Evolutionary conservation across 2,329 filamentous ascomycete genomes (phyloP).

Genomic region (Triangularia verruculosa): DNA sequence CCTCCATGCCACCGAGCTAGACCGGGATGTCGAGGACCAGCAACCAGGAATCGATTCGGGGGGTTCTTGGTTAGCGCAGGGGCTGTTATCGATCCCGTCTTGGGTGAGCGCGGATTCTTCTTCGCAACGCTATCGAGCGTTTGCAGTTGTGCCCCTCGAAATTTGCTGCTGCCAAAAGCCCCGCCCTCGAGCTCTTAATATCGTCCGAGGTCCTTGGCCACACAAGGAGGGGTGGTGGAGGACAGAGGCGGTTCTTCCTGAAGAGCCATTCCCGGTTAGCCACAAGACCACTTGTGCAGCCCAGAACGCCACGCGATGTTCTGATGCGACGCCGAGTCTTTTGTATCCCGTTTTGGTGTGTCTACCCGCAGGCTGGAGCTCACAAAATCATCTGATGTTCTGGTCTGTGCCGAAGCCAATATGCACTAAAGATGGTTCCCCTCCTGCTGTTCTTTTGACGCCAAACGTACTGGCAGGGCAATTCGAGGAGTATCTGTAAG

Average conservation of each 20-base stretch:
- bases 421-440: background rate
- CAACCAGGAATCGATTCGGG: constrained; percentile 4
- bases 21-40: constrained; percentile 2
- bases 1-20: background rate
- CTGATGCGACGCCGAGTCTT: constrained; percentile 9
- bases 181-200: background rate
- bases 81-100: background rate
- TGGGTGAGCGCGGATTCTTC: background rate
- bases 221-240: background rate
- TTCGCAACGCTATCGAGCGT: background rate
- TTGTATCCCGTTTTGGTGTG: constrained; percentile 5
- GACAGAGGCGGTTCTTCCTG: background rate
- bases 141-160: background rate
- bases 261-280: constrained; percentile 5
- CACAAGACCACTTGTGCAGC: constrained; percentile 12
- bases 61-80: background rate
- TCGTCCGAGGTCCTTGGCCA: constrained; percentile 7
- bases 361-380: constrained; percentile 2
- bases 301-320: constrained; percentile 13
- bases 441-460: background rate
- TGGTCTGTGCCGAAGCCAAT: constrained; percentile 6
- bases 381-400: constrained; percentile 8
- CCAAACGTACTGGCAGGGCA: background rate
- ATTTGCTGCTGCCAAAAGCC: background rate
- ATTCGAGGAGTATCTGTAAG: background rate